These are phyloP conservation scores for Microcyclosporella mali DNA, from an alignment of 2,329 filamentous ascomycete species.

Conservation along the genomic window DNA sequence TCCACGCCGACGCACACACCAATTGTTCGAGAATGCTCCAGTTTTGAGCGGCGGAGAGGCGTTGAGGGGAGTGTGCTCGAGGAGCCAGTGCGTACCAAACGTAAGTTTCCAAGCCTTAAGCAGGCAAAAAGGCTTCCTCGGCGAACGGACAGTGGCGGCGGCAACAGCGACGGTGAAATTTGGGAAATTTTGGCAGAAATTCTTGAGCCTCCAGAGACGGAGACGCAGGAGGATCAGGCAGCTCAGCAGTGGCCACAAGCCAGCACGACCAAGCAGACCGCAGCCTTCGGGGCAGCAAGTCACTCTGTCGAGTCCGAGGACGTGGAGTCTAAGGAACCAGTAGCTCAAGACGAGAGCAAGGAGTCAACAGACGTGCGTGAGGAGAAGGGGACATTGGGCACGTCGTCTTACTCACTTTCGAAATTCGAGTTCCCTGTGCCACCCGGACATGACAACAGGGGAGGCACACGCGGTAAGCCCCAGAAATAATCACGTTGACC, in stretches of 20 bases:
- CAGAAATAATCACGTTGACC: background rate
- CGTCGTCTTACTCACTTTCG: slow-evolving; percentile 24
- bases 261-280: background rate
- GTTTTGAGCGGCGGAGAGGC: slow-evolving; percentile 6
- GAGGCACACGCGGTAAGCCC: slow-evolving; percentile 25
- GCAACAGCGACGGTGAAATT: slow-evolving; percentile 8
- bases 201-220: slow-evolving; percentile 13
- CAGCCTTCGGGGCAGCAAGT: background rate
- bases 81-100: slow-evolving; percentile 23
- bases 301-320: background rate
- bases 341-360: background rate
- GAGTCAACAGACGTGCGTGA: slow-evolving; percentile 2
- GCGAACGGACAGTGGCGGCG: slow-evolving; percentile 8
- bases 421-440: slow-evolving; percentile 27
- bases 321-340: background rate
- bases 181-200: slow-evolving; percentile 31
- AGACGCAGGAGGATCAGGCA: background rate
- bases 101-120: slow-evolving; percentile 26
- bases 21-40: slow-evolving; percentile 5
- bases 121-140: slow-evolving; percentile 28
- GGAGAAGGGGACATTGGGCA: slow-evolving; percentile 5
- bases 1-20: slow-evolving; percentile 23
- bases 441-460: slow-evolving; percentile 23
- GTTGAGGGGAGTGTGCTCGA: slow-evolving; percentile 4
- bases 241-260: background rate